A percentile compares a stretch with the other conserved stretches of the same genome.
Conservation (phyloP, 2,329 filamentous ascomycete genomes). For the Apiospora saccharicola region DNA sequence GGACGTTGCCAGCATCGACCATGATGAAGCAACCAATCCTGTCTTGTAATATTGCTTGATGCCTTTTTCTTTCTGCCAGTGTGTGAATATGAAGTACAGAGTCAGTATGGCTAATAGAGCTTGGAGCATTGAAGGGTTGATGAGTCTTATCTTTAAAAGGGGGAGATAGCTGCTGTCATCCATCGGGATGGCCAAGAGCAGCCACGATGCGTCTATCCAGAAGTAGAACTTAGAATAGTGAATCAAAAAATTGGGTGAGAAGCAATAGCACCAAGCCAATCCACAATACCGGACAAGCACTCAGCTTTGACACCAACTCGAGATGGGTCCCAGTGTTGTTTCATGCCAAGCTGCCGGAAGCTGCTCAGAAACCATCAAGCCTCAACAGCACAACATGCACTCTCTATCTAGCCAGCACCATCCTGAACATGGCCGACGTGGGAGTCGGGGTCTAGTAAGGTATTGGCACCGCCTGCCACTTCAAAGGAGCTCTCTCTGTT, state of each 20-base stretch:
- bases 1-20: too few species aligned
- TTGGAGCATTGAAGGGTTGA: not conserved
- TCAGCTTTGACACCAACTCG: slow-evolving; percentile 92
- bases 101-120: slow-evolving; percentile 23
- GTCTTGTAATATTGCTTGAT: too few species aligned
- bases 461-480: slow-evolving; percentile 31
- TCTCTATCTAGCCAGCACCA: slow-evolving; percentile 32
- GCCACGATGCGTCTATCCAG: slow-evolving; percentile 31
- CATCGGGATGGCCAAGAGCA: slow-evolving; percentile 29
- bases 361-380: slow-evolving; percentile 32
- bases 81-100: not conserved
- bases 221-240: slow-evolving; percentile 1
- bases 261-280: slow-evolving; percentile 33
- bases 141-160: slow-evolving; percentile 36
- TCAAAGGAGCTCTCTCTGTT: slow-evolving; percentile 71
- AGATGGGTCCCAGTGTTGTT: slow-evolving; percentile 78
- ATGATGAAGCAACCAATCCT: too few species aligned
- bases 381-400: slow-evolving; percentile 25
- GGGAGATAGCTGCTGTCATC: slow-evolving; percentile 37
- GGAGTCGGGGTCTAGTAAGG: slow-evolving; percentile 40
- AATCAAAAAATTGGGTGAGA: slow-evolving; percentile 38
- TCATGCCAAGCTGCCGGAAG: slow-evolving; percentile 31
- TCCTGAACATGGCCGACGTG: slow-evolving; percentile 34
- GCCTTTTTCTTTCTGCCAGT: too few species aligned
- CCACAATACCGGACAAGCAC: slow-evolving; percentile 75